Conservation (phyloP, 2,329 filamentous ascomycete genomes). For the Xylaria sp. region DNA sequence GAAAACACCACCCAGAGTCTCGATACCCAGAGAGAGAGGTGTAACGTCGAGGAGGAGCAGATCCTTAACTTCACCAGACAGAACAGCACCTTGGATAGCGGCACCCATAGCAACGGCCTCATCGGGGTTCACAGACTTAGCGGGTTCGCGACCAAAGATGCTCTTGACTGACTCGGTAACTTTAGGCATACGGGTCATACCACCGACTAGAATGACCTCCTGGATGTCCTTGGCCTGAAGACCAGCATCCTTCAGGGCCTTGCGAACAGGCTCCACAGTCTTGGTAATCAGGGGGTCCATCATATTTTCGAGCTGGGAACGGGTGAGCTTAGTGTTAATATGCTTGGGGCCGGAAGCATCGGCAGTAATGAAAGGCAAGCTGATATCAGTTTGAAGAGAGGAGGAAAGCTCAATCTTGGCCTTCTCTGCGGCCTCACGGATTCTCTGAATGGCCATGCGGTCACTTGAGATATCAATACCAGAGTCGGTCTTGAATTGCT, state of each 20-base stretch:
- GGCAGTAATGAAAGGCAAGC: conserved; percentile 97
- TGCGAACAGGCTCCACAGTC: conserved; percentile 91
- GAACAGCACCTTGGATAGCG: conserved; percentile 94
- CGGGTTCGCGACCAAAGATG: conserved; percentile 94
- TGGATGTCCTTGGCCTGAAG: conserved; percentile 92
- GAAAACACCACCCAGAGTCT: conserved; percentile 97
- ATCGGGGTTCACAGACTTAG: conserved; percentile 98
- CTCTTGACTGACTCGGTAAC: conserved; percentile 93
- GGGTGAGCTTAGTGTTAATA: conserved; percentile 94
- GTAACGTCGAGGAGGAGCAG: conserved; percentile 95
- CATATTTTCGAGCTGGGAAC: conserved; percentile 90
- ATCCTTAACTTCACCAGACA: conserved; percentile 95
- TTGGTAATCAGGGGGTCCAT: conserved; percentile 86
- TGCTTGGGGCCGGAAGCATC: conserved; percentile 96
- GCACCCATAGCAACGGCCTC: conserved; percentile 98
- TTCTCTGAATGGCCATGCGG: conserved; percentile 98
- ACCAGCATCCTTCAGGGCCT: conserved; percentile 94
- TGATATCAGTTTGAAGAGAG: conserved; percentile 94
- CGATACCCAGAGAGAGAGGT: conserved; percentile 94
- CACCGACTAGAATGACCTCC: conserved; percentile 96
- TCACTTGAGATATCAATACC: conserved; percentile 88
- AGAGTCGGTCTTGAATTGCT: conserved; percentile 96
- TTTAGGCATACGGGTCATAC: conserved; percentile 99
- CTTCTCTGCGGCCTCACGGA: conserved; percentile 98
- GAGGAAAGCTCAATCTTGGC: conserved; percentile 99